A percentile compares a stretch with the other conserved stretches of the same genome.
These are phyloP conservation scores for Suillus alpinus DNA, from an alignment of 768 basidiomycete genomes.

Conservation along the genomic window DNA sequence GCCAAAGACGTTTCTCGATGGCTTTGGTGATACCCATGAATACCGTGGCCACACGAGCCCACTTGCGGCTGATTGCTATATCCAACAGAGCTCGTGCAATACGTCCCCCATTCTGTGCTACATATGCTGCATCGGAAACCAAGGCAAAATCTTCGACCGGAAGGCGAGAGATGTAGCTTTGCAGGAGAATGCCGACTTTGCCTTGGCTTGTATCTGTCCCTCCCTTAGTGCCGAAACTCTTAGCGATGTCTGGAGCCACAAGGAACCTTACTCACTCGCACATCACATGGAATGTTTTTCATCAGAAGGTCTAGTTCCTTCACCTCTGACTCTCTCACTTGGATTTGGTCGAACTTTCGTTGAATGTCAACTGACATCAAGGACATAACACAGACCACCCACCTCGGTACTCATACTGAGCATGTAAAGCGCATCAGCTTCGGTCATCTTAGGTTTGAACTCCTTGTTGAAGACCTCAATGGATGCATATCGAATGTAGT, in stretches of 20 bases:
- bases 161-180: slow-evolving; percentile 80
- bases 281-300: slow-evolving; percentile 72
- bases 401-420: slow-evolving; percentile 92
- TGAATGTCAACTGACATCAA: background rate
- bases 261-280: slow-evolving; percentile 50
- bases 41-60: slow-evolving; percentile 77
- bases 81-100: slow-evolving; percentile 94
- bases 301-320: slow-evolving; percentile 75
- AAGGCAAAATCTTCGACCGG: slow-evolving; percentile 93
- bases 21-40: slow-evolving; percentile 93
- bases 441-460: slow-evolving; percentile 82
- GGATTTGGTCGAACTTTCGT: slow-evolving; percentile 87
- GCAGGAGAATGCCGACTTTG: slow-evolving; percentile 94
- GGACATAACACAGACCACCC: slow-evolving; percentile 11
- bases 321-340: slow-evolving; percentile 86
- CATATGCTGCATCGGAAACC: slow-evolving; percentile 92
- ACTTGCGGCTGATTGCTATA: slow-evolving; percentile 89
- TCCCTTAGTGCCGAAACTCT: slow-evolving; percentile 41
- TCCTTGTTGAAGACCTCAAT: slow-evolving; percentile 82
- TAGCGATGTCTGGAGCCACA: background rate
- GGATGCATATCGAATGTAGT: slow-evolving; percentile 85
- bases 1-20: slow-evolving; percentile 90
- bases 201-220: slow-evolving; percentile 63
- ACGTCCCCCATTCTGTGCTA: slow-evolving; percentile 91
- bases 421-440: slow-evolving; percentile 87